Conservation (phyloP, 257 asterid genomes). For the Solanum okadae region DNA sequence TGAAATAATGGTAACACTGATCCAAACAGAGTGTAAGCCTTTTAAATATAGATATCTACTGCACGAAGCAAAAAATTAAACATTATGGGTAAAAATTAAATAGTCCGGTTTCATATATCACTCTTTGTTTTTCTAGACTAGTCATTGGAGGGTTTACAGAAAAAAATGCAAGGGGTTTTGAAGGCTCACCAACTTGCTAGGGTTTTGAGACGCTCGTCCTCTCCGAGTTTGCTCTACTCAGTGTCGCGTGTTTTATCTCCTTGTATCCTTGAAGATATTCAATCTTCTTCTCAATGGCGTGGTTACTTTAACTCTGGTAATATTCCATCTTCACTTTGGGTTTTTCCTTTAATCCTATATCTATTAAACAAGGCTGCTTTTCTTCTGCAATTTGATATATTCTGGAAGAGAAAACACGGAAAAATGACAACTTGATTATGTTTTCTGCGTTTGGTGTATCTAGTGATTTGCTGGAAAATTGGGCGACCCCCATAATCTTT, state of each 20-base stretch:
- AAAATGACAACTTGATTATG: not conserved
- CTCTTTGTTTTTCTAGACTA: not conserved
- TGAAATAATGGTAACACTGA: too few relatives aligned
- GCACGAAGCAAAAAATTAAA: not conserved
- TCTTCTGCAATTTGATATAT: not conserved
- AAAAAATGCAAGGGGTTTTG: constrained; percentile 40
- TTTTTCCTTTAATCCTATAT: not conserved
- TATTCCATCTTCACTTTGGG: not conserved
- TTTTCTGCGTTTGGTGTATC: not conserved
- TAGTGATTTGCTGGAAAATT: not conserved
- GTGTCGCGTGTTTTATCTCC: constrained; percentile 6
- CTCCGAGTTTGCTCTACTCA: constrained; percentile 17
- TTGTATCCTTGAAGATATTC: not conserved
- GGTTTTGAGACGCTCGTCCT: constrained; percentile 20
- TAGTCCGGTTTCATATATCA: not conserved
- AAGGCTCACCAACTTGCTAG: constrained; percentile 28
- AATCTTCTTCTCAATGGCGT: constrained; percentile 17
- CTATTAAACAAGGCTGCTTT: not conserved
- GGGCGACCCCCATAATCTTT: not conserved
- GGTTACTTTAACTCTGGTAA: not conserved
- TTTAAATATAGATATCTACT: too few relatives aligned
- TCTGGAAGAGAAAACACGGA: not conserved
- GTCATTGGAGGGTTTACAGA: not conserved
- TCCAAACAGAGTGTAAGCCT: too few relatives aligned
- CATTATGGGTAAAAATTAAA: not conserved